Evolutionary conservation across 176 grass and related monocot species (phyloP), one percentile per base, ranked within the genome.

Genomic region (Aegilops longissima): DNA sequence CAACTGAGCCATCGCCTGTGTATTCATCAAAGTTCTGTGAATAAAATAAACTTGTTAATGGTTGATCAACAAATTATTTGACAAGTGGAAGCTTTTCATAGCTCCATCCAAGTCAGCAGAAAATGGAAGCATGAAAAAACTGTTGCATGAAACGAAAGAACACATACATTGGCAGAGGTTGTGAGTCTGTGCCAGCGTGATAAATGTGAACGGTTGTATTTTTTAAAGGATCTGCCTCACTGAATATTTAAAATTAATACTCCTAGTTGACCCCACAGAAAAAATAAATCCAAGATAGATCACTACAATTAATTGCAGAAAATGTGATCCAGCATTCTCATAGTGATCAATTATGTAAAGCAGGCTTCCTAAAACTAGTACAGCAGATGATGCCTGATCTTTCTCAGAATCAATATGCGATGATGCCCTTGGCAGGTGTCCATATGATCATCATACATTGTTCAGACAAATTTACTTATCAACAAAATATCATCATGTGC

Each of bases 1-100:
- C 90, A 5, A 95, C 92, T 51, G 96, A 98, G 45, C 93, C 90
- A 95, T 98, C 92, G 11, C 92, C 88, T 66, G 96, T 94, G 42
- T 83, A 93, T 27, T 87, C 68, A 33, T 30, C 54, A 66, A 72
- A 40, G 92, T 92, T 80, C 94, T 94, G 85, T 18, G 73, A 29
- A 78, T 39, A 88, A 80, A 70, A 12, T 12, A 25, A 87, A 61
- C 3, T 72, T 84, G 7, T 13, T 84, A 80, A 29, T 86, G 49
- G 9, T 62, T 84, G 52, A 68, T 76, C 5, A 25, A 10, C 20
- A 39, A 68, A 85, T 65, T 3, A 67, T 85, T 73, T 73, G 61
- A 34, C 0, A 25, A 24, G 18, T 69, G 16, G 18, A 10, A 61
- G 20, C 24, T 76, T 44, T 47, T 13, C 31, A 80, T 39, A 74